Evolutionary conservation across 2,329 filamentous ascomycete species (phyloP), one percentile per base, ranked within the genome.

Genomic region (Elsinoe necatrix): DNA sequence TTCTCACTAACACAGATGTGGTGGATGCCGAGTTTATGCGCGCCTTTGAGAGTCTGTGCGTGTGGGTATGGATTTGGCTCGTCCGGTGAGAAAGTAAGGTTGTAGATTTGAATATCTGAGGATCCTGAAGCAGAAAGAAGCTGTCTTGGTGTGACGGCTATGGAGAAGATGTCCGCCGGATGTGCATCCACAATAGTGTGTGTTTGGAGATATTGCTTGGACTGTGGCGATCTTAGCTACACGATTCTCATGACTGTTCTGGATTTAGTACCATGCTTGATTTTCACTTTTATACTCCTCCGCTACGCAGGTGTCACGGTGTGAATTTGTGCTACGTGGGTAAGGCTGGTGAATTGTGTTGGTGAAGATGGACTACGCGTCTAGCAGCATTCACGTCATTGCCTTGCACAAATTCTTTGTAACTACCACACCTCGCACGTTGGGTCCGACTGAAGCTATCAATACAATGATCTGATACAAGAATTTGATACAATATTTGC

Each of bases 181-280:
- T 68, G 66, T 42, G 68, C 66, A 76, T 90, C 82, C 69, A 95
- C 87, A 70, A 95, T 82, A 42, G 90, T 92, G 72, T 95, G 89
- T 63, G 87, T 86, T 66, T 92, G 95, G 61, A 98, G 81, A 71
- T 96, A 98, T 85, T 97, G 93, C 77, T 97, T 97, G 57, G 93
- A 98, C 93, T 96, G 58, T 48, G 37, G 18, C 16, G 18, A n/a
- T 37, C 11, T 34, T 39, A 29, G 14, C 34, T 11, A 37, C 14
- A 35, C 39, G 16, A 23, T 25, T 9, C 27, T 14, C 7, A 2
- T 18, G 29, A n/a, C 16, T 1, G 18, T 37, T 37, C 3, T 4
- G 29, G 12, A 39, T 6, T 52, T 16, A 52, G 3, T 25, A 48
- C 43, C 43, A 48, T 48, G 7, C 7, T n/a, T 3, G n/a, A 4